Evolutionary conservation across 495 filamentous ascomycete genomes (phyloP).

Genomic region (Penicillium odoratum): DNA sequence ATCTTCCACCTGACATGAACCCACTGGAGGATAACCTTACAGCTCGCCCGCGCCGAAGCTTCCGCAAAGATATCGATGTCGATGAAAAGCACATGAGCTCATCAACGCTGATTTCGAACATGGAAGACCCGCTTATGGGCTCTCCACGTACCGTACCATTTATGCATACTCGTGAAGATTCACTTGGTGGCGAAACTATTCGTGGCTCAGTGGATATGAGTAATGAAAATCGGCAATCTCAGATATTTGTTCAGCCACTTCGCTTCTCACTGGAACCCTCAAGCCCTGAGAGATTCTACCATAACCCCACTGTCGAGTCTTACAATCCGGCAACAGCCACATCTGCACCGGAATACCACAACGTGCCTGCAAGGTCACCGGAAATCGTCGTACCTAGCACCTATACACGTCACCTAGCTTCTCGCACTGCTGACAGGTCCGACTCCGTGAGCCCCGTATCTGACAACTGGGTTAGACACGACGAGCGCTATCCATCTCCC

Average conservation of each 20-base stretch:
- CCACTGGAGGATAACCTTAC: conserved; percentile 85
- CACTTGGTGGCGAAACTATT: conserved; percentile 39
- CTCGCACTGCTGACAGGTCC: conserved; percentile 31
- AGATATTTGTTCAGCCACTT: conserved; percentile 21
- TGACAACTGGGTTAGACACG: conserved; percentile 62
- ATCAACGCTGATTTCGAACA: conserved; percentile 56
- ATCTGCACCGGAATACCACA: conserved; percentile 28
- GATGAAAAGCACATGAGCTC: conserved; percentile 54
- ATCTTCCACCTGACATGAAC: conserved; percentile 88
- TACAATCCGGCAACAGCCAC: conserved; percentile 29
- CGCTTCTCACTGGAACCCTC: conserved; percentile 38
- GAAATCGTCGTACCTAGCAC: conserved; percentile 20
- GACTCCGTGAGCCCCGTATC: conserved; percentile 46
- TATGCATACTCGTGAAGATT: conserved; percentile 67
- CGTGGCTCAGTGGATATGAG: conserved; percentile 32
- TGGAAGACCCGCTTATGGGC: conserved; percentile 59
- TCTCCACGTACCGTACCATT: conserved; percentile 68
- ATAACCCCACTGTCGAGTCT: conserved; percentile 26
- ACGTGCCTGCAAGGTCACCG: conserved; percentile 22
- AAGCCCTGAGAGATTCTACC: conserved; percentile 31
- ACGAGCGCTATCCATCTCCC: conserved; percentile 54
- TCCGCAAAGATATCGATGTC: conserved; percentile 69
- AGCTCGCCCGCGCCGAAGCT: conserved; percentile 66
- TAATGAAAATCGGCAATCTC: conserved; percentile 25
- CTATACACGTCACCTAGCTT: conserved; percentile 23